Conservation (phyloP, 192 early-diverging fungal genomes). For the Podila minutissima region DNA sequence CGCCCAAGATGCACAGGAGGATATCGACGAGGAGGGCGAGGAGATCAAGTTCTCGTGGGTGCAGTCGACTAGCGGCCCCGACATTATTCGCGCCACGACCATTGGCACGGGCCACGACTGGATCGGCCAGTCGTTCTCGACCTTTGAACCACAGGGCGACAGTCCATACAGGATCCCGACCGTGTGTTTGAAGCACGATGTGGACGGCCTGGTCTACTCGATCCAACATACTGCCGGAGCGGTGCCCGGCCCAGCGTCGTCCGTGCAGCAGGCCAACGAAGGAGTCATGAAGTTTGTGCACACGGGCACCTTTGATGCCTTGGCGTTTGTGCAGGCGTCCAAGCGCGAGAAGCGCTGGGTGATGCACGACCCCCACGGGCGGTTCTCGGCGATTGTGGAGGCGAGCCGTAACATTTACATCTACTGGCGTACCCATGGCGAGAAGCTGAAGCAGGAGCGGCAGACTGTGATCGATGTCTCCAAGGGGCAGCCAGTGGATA, state of each 20-base stretch:
- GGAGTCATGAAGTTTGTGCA: conserved; percentile 54
- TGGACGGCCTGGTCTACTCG: conserved; percentile 75
- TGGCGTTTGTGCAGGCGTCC: conserved; percentile 79
- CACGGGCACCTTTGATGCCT: conserved; percentile 68
- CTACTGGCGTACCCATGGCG: conserved; percentile 52
- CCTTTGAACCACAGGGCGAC: conserved; percentile 24
- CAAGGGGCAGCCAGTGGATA: conserved; percentile 46
- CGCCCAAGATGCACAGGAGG: conserved; percentile 27
- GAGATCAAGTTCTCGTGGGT: conserved; percentile 57
- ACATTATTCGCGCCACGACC: conserved; percentile 54
- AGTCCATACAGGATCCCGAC: conserved; percentile 57
- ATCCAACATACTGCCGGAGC: conserved; percentile 39
- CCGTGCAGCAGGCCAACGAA: conserved; percentile 22
- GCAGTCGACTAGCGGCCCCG: conserved; percentile 43
- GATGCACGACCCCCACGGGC: conserved; percentile 60
- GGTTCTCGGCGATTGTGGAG: conserved; percentile 60
- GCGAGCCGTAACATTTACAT: conserved; percentile 62
- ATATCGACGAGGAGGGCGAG: conserved; percentile 58
- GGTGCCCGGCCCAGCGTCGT: neutral
- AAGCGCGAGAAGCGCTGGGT: conserved; percentile 76
- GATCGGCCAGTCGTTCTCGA: conserved; percentile 59
- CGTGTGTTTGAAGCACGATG: conserved; percentile 71
- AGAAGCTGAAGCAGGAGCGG: conserved; percentile 29
- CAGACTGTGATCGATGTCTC: conserved; percentile 62
- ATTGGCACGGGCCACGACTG: conserved; percentile 66